Base-by-base conservation (phyloP, 2,329 filamentous ascomycete genomes). In the Epichloe bromicola region DNA sequence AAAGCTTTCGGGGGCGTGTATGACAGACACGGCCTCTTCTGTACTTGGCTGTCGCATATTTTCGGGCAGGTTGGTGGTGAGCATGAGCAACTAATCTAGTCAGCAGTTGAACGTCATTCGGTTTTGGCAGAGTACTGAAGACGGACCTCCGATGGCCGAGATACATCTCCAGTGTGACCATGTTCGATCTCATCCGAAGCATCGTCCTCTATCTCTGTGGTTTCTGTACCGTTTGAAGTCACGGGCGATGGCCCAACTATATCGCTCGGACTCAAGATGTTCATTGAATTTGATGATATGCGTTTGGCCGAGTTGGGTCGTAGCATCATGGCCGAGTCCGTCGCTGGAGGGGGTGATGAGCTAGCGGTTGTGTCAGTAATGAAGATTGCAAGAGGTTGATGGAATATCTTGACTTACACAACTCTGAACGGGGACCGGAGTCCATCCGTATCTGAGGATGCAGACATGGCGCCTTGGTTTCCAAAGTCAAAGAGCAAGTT, bases 1-100 rank as follows among this genome's bases (percentile, higher is more conserved):
- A 66, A 93, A 96, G 55, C 85, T 87, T 56, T 88, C 76, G 0
- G 90, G 89, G 15, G 87, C 88, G 72, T 95, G 90, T 58, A 96
- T 95, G 50, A 95, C 90, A 1, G 90, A 96, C 49, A 88, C 78
- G 23, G 88, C 84, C 58, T 90, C 88, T 57, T 95, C 88, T 54
- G 82, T 82, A 23, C 77, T 76, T 49, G 71, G 70, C 48, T 75
- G 74, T 63, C 82, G 71, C 64, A 83, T 60, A 53, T 74, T 70
- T 41, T 80, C 78, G 3, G 79, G 68, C 10, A 84, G 60, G 54
- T 74, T 77, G 4, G 80, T 84, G 49, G 69, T 71, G 15, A 82
- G 66, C 70, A 77, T 73, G 51, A 73, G 65, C 43, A 76, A 65
- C 74, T 78, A 55, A 19, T 8, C 61, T 33, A 60, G 52, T 44